Conservation (phyloP, 257 asterid genomes). For the Solanum medicagineum region DNA sequence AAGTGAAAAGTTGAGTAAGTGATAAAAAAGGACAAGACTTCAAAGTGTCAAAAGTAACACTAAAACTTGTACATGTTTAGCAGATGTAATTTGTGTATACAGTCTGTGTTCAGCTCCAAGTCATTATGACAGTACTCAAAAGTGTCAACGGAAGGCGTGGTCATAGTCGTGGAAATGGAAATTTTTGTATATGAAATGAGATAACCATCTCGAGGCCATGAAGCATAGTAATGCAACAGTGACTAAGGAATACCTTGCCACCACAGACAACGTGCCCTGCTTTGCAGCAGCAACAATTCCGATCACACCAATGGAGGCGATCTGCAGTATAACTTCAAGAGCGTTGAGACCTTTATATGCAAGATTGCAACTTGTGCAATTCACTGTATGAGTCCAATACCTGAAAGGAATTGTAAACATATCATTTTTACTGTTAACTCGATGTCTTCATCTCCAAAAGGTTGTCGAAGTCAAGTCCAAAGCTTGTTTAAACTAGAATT, state of each 20-base stretch:
- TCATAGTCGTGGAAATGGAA: constrained; percentile 86
- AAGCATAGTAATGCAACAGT: constrained; percentile 49
- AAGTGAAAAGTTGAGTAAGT: too few species aligned
- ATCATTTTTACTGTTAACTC: background rate
- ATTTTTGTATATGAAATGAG: constrained; percentile 59
- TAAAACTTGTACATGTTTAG: background rate
- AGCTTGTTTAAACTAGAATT: background rate
- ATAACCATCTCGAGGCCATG: constrained; percentile 63
- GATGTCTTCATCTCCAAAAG: background rate
- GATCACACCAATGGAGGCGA: constrained; percentile 27
- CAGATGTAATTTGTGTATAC: background rate
- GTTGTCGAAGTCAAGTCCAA: background rate
- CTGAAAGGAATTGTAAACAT: constrained; percentile 17
- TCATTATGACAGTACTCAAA: background rate
- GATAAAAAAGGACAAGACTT: background rate
- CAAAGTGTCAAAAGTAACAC: background rate
- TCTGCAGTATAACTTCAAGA: constrained; percentile 43
- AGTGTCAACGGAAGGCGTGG: constrained; percentile 52
- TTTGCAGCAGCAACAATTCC: constrained; percentile 63
- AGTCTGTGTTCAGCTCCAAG: background rate
- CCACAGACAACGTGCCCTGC: constrained; percentile 34
- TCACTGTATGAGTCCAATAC: constrained; percentile 73
- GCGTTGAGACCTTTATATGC: constrained; percentile 50
- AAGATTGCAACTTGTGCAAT: constrained; percentile 53
- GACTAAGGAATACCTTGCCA: constrained; percentile 33